Percentiles rank a stretch among this genome's conserved stretches.
Conservation (phyloP, 352 stramenopile genomes). For the Phytophthora macrochlamydospora region DNA sequence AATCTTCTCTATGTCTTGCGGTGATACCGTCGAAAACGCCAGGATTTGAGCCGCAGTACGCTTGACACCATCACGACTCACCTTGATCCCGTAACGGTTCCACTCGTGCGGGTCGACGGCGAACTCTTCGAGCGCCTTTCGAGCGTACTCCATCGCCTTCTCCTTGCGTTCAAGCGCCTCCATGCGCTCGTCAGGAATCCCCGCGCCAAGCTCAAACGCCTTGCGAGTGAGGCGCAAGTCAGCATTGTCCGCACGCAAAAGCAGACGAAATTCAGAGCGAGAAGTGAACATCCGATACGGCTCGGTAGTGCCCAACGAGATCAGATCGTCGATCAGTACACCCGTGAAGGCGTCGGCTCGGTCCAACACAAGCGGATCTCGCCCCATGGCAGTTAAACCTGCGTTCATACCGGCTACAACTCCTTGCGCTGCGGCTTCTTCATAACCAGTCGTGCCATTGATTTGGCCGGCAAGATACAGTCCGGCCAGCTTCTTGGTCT, state of each 20-base stretch:
- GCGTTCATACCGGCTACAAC: constrained; percentile 98
- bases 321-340: constrained; percentile 99
- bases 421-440: constrained; percentile 98
- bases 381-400: constrained; percentile 70
- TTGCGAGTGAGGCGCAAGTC: constrained; percentile 96
- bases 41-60: constrained; percentile 78
- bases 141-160: constrained; percentile 61
- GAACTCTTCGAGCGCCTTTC: constrained; percentile 63
- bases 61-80: constrained; percentile 78
- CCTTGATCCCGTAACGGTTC: constrained; percentile 82
- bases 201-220: constrained; percentile 83
- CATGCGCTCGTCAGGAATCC: constrained; percentile 76
- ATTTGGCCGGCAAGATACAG: constrained; percentile 98
- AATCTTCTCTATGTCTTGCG: constrained; percentile 61
- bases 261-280: constrained; percentile 91
- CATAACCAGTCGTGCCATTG: constrained; percentile 99
- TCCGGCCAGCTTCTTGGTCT: constrained; percentile 93
- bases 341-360: constrained; percentile 96
- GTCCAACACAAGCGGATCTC: constrained; percentile 91
- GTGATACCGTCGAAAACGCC: constrained; percentile 68
- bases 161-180: constrained; percentile 88
- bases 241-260: constrained; percentile 95
- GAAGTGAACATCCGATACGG: constrained; percentile 99
- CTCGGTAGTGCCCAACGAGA: constrained; percentile 96
- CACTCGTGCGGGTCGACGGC: constrained; percentile 79